Base-by-base conservation (phyloP, 768 basidiomycete genomes). In the Hericium coralloides region DNA sequence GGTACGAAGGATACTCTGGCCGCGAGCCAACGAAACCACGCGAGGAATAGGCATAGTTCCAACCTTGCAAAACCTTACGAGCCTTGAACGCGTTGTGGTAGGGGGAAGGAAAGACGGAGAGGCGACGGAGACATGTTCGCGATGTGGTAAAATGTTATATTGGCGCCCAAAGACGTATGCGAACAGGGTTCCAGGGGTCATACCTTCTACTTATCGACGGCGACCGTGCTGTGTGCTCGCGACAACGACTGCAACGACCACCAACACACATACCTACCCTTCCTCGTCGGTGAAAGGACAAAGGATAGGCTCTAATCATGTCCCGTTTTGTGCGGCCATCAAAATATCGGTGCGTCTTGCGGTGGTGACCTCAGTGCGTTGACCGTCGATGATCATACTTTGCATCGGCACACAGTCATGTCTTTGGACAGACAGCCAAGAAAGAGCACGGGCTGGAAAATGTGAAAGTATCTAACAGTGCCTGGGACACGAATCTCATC, bases 401-500 rank as follows among this genome's bases (percentile, higher is more conserved):
- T 31, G 39, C 38, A 15, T 10, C 45, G 26, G 4, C 18, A 38
- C 22, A 55, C 65, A 93, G 92, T 63, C 95, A 98, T 72, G 92
- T 95, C 68, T 98, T 89, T 69, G 94, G 92, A 36, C 89, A 93
- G 64, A 71, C 83, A 60, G 80, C 86, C 38, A 95, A 94, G 77
- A 92, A 90, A 68, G 89, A 92, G 68, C 77, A 89, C 63, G 74
- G 80, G 20, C 71, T 85, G 59, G 90, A 93, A 68, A 94, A 92
- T 60, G 75, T 92, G 63, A 93, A 93, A 70, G 79, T 92, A 17
- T 87, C 90, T 51, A 86, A 83, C 70, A 91, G 84, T 63, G 94
- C 95, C 9, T 98, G 92, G 93, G 95, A 98, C 70, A 98, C 95
- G 47, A 95, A 98, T 69, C 73, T 98, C 59, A 76, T 97, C 61